A percentile compares a stretch with the other conserved stretches of the same genome.
Conservation (phyloP, 441 rosid species). For the Codiaeum variegatum region DNA sequence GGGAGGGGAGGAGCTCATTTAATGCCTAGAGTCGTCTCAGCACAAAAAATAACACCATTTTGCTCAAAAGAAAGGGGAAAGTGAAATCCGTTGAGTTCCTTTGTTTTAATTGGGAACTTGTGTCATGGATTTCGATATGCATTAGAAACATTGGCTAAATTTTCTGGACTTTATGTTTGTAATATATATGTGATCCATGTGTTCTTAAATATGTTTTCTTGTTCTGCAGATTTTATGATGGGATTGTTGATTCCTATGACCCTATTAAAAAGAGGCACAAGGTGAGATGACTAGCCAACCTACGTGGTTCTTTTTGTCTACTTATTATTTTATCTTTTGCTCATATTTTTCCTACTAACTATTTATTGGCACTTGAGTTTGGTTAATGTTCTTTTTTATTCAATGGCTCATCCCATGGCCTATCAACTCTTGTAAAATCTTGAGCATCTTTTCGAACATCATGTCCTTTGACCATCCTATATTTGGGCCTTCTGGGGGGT, state of each 20-base stretch:
- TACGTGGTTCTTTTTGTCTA: neutral
- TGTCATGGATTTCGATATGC: neutral
- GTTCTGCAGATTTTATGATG: conserved; percentile 62
- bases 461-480: neutral
- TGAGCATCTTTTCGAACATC: neutral
- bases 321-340: neutral
- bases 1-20: neutral
- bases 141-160: neutral
- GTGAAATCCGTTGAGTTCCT: neutral
- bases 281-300: conserved; percentile 41
- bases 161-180: neutral
- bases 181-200: neutral
- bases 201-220: conserved; percentile 1
- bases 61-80: neutral
- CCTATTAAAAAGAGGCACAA: conserved; percentile 41
- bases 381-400: conserved; percentile 3
- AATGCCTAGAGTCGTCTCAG: conserved; percentile 2
- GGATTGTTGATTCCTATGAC: conserved; percentile 44
- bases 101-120: neutral
- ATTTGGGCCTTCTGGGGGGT: conserved; percentile 3
- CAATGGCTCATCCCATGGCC: conserved; percentile 1
- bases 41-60: neutral
- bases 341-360: neutral
- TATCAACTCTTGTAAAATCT: conserved; percentile 8
- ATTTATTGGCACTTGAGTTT: neutral